Percentiles rank a stretch among this genome's conserved stretches.
Conservation (phyloP, 2,329 filamentous ascomycete species). For the Fusarium lyarnte region DNA sequence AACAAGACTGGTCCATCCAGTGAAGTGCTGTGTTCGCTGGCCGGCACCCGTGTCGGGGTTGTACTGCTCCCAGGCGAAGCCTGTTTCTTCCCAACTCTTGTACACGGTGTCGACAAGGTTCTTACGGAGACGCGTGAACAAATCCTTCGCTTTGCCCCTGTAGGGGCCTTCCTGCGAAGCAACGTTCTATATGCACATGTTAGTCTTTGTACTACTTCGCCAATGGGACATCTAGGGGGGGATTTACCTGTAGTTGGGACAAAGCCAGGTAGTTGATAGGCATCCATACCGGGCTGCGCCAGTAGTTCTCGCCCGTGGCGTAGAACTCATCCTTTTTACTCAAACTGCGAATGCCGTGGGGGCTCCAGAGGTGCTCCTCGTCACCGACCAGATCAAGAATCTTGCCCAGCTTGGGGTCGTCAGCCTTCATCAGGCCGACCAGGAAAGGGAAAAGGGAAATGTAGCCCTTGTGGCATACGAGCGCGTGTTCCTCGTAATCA, state of each 20-base stretch:
- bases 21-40: constrained; percentile 98
- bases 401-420: constrained; percentile 78
- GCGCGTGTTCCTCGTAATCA: constrained; percentile 87
- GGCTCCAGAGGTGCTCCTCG: constrained; percentile 88
- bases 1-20: constrained; percentile 97
- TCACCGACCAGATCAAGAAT: constrained; percentile 82
- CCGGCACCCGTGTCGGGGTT: constrained; percentile 91
- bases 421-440: constrained; percentile 77
- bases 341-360: constrained; percentile 87
- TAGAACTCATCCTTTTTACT: constrained; percentile 86
- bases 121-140: constrained; percentile 80
- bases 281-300: constrained; percentile 94
- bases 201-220: constrained; percentile 8
- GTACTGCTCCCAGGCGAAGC: constrained; percentile 99
- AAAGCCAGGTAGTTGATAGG: constrained; percentile 94
- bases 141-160: constrained; percentile 70
- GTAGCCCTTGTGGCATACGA: constrained; percentile 97
- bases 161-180: constrained; percentile 74
- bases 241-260: constrained; percentile 79
- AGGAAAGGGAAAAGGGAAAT: constrained; percentile 94
- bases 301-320: constrained; percentile 95
- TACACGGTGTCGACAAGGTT: constrained; percentile 93
- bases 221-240: not conserved
- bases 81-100: constrained; percentile 86
- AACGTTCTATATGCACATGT: constrained; percentile 61